Evolutionary conservation across 179 eudicot genomes (phyloP).

Genomic region (Heliamphora pulchella): DNA sequence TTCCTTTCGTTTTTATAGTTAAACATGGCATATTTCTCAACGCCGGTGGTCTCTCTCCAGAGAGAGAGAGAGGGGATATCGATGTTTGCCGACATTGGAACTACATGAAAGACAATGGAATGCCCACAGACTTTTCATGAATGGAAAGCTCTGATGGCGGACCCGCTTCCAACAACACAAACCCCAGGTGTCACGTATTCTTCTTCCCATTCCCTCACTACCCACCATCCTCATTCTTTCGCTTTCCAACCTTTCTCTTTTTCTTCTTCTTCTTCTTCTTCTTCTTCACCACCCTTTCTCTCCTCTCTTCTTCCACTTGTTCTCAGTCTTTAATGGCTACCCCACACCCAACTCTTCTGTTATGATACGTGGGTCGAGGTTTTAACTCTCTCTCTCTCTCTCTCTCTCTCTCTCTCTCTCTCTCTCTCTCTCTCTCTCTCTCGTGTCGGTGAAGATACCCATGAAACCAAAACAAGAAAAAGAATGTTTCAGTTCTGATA

Average conservation of each 20-base stretch:
- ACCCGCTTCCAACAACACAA: conserved; percentile 10
- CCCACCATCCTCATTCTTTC: not conserved
- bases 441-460: conserved; percentile 20
- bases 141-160: conserved; percentile 14
- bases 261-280: not conserved
- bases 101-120: not conserved
- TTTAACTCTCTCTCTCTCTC: conserved; percentile 20
- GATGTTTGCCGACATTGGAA: conserved; percentile 6
- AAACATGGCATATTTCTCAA: too few species aligned
- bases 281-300: not conserved
- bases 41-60: too few species aligned
- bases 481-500: not conserved
- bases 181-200: conserved; percentile 5
- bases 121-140: not conserved
- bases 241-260: not conserved
- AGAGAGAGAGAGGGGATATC: conserved; percentile 3
- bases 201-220: not conserved
- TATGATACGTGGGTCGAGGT: conserved; percentile 6
- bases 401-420: too few species aligned
- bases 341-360: conserved; percentile 21
- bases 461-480: not conserved
- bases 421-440: too few species aligned
- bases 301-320: conserved; percentile 16
- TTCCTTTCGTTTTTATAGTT: too few species aligned
- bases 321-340: conserved; percentile 33